These are phyloP conservation scores for Ophiostoma angusticollis DNA, from an alignment of 2,329 filamentous ascomycete species.

Conservation along the genomic window DNA sequence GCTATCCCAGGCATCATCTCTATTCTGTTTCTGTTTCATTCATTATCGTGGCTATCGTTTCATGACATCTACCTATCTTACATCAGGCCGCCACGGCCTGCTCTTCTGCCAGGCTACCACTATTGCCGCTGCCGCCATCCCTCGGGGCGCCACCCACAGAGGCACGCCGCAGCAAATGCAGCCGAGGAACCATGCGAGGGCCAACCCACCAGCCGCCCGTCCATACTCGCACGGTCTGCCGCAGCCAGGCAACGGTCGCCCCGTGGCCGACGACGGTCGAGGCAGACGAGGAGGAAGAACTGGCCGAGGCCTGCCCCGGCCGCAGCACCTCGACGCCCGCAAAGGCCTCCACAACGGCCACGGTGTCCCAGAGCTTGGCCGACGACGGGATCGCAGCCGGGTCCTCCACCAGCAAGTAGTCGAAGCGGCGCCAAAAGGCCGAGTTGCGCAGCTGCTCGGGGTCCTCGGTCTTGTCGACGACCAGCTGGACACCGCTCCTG, in stretches of 20 bases:
- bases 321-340: slow-evolving; percentile 44
- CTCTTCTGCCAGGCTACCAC: neutral
- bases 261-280: slow-evolving; percentile 32
- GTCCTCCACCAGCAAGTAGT: slow-evolving; percentile 48
- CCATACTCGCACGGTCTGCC: slow-evolving; percentile 27
- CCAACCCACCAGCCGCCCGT: slow-evolving; percentile 55
- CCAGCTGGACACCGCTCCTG: slow-evolving; percentile 14
- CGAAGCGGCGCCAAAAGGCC: slow-evolving; percentile 49
- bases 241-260: slow-evolving; percentile 25
- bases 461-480: slow-evolving; percentile 53
- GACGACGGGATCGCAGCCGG: slow-evolving; percentile 31
- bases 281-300: neutral
- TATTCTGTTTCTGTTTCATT: neutral
- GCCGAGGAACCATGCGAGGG: slow-evolving; percentile 44
- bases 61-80: no score
- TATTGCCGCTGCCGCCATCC: neutral
- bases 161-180: slow-evolving; percentile 34
- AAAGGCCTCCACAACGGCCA: slow-evolving; percentile 45
- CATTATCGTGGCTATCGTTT: neutral
- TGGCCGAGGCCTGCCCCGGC: slow-evolving; percentile 26
- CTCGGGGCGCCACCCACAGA: slow-evolving; percentile 11
- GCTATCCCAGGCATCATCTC: no score
- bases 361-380: slow-evolving; percentile 33
- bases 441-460: slow-evolving; percentile 28
- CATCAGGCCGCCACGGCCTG: no score